phyloP scores from a whole-genome alignment of 73 alveolate genomes.

The Halteria grandinella region DNA sequence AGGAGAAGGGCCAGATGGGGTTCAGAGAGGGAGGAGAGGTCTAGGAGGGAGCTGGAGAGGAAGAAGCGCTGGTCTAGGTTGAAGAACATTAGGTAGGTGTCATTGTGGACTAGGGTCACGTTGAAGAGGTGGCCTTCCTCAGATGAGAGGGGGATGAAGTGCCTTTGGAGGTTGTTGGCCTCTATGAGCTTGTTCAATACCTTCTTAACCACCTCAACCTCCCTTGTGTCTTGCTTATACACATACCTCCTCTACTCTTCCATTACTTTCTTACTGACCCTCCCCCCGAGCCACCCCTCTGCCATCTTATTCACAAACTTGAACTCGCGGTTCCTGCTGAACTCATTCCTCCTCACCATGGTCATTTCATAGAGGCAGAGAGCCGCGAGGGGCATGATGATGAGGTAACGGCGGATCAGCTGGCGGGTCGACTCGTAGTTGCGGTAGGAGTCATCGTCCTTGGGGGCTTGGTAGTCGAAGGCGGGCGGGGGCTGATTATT shows the following conservation, averaged over 20 bases:
- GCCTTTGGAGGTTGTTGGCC: background rate
- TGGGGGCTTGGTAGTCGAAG: constrained; percentile 40
- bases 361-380: constrained; percentile 14
- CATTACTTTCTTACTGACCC: too few relatives aligned
- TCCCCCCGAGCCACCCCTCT: too few relatives aligned
- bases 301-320: background rate
- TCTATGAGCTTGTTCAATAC: background rate
- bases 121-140: background rate
- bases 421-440: background rate
- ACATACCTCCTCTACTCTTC: too few relatives aligned
- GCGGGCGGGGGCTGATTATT: constrained; percentile 39
- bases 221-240: constrained; percentile 16
- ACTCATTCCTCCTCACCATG: background rate
- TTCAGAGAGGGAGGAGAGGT: constrained; percentile 7
- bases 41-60: background rate
- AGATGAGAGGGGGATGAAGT: too few relatives aligned
- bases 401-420: background rate
- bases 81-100: constrained; percentile 3
- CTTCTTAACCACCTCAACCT: constrained; percentile 4
- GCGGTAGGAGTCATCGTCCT: constrained; percentile 18
- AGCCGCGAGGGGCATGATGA: constrained; percentile 22
- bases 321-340: background rate
- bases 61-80: background rate
- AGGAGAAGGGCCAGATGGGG: background rate
- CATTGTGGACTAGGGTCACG: constrained; percentile 13